These are phyloP conservation scores for Asterochloris sp. DNA, from an alignment of 139 green algal species.

Conservation along the genomic window DNA sequence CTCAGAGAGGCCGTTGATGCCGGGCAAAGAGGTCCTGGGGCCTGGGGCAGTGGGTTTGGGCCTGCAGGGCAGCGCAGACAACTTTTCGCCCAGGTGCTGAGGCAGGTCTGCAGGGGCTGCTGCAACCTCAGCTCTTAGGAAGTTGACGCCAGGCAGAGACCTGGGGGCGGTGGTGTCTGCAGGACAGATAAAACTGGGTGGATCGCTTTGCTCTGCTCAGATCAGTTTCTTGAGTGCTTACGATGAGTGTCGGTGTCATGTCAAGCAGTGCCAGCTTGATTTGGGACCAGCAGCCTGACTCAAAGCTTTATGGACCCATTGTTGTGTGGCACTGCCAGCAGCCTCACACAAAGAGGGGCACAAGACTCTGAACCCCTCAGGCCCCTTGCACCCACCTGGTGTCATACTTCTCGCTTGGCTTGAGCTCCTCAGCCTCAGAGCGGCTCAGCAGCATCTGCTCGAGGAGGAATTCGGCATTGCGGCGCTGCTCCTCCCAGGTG, in stretches of 20 bases:
- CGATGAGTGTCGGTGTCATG: too few species aligned
- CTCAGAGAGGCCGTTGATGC: background rate
- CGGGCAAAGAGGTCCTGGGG: constrained; percentile 16
- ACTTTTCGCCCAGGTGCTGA: background rate
- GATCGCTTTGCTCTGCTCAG: too few species aligned
- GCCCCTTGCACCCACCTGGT: constrained; percentile 13
- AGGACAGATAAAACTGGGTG: too few species aligned
- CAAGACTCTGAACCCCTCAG: too few species aligned
- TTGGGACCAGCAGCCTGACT: too few species aligned
- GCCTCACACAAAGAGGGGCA: too few species aligned
- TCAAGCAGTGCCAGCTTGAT: too few species aligned
- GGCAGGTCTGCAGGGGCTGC: background rate
- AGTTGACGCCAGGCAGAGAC: background rate
- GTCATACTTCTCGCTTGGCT: constrained; percentile 46
- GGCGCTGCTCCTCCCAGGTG: constrained; percentile 49
- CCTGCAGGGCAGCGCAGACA: background rate
- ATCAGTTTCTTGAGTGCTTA: too few species aligned
- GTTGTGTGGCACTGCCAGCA: background rate
- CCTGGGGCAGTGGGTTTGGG: background rate
- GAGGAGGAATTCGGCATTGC: constrained; percentile 57
- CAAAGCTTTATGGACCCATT: background rate
- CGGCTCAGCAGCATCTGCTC: constrained; percentile 64
- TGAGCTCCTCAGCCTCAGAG: constrained; percentile 54
- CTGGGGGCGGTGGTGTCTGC: too few species aligned
- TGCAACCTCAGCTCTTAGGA: background rate